phyloP scores from a whole-genome alignment of 768 basidiomycete genomes.

The Rhodocollybia butyracea region DNA sequence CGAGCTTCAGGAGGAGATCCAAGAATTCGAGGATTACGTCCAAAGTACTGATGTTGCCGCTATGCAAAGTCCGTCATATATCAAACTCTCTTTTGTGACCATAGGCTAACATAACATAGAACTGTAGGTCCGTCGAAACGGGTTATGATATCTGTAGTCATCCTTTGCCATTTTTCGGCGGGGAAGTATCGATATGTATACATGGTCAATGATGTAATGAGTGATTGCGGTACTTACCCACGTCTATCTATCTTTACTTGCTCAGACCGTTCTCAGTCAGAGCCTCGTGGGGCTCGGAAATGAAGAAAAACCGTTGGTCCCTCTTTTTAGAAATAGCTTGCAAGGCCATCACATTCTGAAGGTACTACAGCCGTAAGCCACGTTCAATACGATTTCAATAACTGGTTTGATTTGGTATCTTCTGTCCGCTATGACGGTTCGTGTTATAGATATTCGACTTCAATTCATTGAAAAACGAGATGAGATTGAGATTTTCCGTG shows the following conservation, averaged over 20 bases:
- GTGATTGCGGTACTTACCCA: background rate
- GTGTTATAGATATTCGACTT: background rate
- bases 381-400: too few relatives aligned
- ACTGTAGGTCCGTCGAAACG: background rate
- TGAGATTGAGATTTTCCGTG: too few relatives aligned
- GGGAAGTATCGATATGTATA: too few relatives aligned
- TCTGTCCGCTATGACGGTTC: background rate
- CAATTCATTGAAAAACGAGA: too few relatives aligned
- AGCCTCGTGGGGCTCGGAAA: constrained; percentile 7
- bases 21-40: constrained; percentile 82
- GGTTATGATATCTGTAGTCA: background rate
- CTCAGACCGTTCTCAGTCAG: background rate
- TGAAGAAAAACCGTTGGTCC: background rate
- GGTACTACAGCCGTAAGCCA: background rate
- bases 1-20: constrained; percentile 89
- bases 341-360: background rate
- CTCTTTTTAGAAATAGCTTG: background rate
- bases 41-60: constrained; percentile 91
- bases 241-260: background rate
- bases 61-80: constrained; percentile 77
- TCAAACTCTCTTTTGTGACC: background rate
- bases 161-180: too few relatives aligned
- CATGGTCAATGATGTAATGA: too few relatives aligned
- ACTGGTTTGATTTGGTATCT: background rate
- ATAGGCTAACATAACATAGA: background rate